Conservation (phyloP, 176 grass and related monocot genomes). For the Musa troglodytarum region DNA sequence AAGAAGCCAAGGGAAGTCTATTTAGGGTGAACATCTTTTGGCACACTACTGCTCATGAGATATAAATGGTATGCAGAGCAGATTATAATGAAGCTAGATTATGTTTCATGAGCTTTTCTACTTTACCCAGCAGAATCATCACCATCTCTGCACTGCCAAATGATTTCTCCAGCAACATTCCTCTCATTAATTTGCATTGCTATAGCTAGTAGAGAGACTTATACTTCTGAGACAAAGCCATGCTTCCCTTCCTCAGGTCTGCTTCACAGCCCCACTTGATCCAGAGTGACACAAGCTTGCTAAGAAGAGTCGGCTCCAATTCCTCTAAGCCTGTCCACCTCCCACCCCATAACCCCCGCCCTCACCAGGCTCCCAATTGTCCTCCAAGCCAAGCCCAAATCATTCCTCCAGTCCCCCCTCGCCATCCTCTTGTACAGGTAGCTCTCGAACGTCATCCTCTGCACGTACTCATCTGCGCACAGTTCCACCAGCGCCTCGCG, state of each 20-base stretch:
- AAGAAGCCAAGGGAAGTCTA: not conserved
- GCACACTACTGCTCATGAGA: no score
- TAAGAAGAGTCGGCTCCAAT: conserved; percentile 8
- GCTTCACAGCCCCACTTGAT: not conserved
- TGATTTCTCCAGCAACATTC: not conserved
- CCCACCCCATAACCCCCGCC: conserved; percentile 51
- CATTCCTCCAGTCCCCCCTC: conserved; percentile 32
- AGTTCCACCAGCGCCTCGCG: conserved; percentile 85
- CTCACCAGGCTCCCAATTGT: conserved; percentile 47
- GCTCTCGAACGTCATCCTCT: conserved; percentile 86
- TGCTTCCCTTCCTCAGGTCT: not conserved
- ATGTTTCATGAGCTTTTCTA: no score
- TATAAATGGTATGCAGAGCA: not conserved
- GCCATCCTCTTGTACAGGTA: conserved; percentile 90
- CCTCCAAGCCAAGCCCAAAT: conserved; percentile 59
- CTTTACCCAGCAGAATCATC: not conserved
- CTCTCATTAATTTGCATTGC: not conserved
- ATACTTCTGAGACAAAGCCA: not conserved
- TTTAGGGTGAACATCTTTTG: not conserved
- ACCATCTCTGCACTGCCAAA: not conserved
- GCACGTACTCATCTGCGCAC: conserved; percentile 85
- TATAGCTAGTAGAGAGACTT: not conserved
- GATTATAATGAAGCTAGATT: no score
- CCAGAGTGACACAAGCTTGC: not conserved
- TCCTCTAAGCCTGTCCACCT: conserved; percentile 45